phyloP scores from a whole-genome alignment of 257 asterid species.

The Echium plantagineum region DNA sequence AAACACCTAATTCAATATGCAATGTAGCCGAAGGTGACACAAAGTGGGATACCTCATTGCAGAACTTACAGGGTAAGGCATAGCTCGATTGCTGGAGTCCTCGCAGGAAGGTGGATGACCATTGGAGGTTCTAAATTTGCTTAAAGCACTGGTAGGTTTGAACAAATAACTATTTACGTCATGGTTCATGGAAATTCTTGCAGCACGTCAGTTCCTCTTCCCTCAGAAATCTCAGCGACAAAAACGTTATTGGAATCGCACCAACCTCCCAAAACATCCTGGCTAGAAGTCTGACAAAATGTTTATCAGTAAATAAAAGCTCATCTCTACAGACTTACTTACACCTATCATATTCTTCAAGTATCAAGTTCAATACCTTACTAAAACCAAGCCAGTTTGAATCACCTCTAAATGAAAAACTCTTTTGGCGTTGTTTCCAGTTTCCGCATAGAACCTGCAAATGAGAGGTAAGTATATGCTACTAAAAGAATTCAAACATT shows the following conservation, averaged over 20 bases:
- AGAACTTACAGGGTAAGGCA: too few relatives aligned
- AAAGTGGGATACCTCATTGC: too few relatives aligned
- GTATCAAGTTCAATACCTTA: constrained; percentile 36
- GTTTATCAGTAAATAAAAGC: too few relatives aligned
- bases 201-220: background rate
- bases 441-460: constrained; percentile 68
- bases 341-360: background rate
- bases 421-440: constrained; percentile 57
- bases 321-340: too few relatives aligned
- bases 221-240: constrained; percentile 23
- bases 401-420: constrained; percentile 82
- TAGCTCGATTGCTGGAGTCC: too few relatives aligned
- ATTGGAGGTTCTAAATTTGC: too few relatives aligned
- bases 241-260: constrained; percentile 34
- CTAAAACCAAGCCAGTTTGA: constrained; percentile 97
- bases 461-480: constrained; percentile 4
- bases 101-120: too few relatives aligned
- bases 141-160: too few relatives aligned
- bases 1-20: too few relatives aligned
- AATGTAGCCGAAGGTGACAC: too few relatives aligned
- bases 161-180: too few relatives aligned
- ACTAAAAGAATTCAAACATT: background rate
- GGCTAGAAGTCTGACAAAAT: constrained; percentile 18
- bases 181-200: constrained; percentile 2
- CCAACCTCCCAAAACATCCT: constrained; percentile 37